These are phyloP conservation scores for Xylaria venustula DNA, from an alignment of 495 filamentous ascomycete species.

Conservation along the genomic window DNA sequence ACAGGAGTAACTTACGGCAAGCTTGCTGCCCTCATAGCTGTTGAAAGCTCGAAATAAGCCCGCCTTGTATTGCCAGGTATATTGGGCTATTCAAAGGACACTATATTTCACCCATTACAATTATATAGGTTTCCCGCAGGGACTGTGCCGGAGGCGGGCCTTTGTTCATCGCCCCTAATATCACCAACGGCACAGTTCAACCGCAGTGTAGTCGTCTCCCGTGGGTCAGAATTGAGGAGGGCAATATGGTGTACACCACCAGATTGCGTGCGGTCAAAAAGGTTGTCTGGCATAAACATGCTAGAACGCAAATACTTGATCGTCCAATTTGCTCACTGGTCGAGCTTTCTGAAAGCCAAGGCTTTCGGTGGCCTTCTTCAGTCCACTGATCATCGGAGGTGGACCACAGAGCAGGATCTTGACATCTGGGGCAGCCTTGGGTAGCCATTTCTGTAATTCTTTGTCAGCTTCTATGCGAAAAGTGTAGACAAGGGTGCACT, in stretches of 20 bases:
- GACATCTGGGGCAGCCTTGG: conserved; percentile 79
- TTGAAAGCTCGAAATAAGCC: too few species aligned
- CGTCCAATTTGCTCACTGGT: conserved; percentile 93
- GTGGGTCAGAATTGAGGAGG: not conserved
- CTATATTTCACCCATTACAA: too few species aligned
- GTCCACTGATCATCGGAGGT: conserved; percentile 92
- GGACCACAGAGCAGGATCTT: conserved; percentile 97
- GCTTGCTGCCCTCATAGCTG: too few species aligned
- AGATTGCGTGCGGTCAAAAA: too few species aligned
- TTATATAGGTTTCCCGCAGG: too few species aligned
- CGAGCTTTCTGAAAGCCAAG: conserved; percentile 88
- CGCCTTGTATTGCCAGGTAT: too few species aligned
- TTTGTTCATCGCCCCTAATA: too few species aligned
- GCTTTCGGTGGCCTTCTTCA: conserved; percentile 91
- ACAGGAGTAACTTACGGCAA: too few species aligned
- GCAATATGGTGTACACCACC: not conserved
- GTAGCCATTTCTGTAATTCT: conserved; percentile 61
- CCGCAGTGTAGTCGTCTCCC: not conserved
- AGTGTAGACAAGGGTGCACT: conserved; percentile 18
- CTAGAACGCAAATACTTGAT: conserved; percentile 98
- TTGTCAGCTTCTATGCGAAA: conserved; percentile 5
- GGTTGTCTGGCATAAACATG: not conserved
- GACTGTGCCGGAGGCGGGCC: too few species aligned
- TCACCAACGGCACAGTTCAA: too few species aligned
- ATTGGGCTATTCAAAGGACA: too few species aligned